These are phyloP conservation scores for Sclerospora graminicola DNA, from an alignment of 352 stramenopile species.

Conservation along the genomic window DNA sequence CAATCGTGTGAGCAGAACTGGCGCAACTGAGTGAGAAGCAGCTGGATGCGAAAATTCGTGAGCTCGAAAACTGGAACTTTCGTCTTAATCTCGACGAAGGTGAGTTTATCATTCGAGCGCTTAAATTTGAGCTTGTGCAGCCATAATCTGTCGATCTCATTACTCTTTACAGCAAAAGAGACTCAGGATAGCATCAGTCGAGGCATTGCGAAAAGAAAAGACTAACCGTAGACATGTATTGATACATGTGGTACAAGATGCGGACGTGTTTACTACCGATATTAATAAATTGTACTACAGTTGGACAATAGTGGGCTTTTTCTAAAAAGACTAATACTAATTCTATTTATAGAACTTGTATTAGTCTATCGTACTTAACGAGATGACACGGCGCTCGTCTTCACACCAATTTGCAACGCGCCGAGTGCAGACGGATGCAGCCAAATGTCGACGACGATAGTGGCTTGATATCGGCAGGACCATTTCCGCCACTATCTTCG, in stretches of 20 bases:
- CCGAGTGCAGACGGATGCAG: no score
- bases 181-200: constrained; percentile 31
- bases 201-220: constrained; percentile 17
- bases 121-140: not conserved
- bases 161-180: constrained; percentile 21
- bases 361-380: no score
- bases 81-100: constrained; percentile 71
- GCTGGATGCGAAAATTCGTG: constrained; percentile 55
- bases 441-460: constrained; percentile 13
- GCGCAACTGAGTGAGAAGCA: constrained; percentile 47
- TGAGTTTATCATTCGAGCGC: constrained; percentile 4
- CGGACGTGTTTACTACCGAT: no score
- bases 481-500: not conserved
- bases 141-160: constrained; percentile 1
- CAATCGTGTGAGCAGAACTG: constrained; percentile 24
- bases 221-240: no score
- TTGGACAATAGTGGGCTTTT: no score
- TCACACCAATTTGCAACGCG: constrained; percentile 4
- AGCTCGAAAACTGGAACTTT: constrained; percentile 80
- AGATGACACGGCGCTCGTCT: constrained; percentile 7
- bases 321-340: no score
- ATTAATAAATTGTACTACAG: no score
- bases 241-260: no score
- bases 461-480: not conserved
- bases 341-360: no score